A percentile compares a stretch with the other conserved stretches of the same genome.
Conservation (phyloP, 2,329 filamentous ascomycete species). For the Knoxdaviesia proteae region DNA sequence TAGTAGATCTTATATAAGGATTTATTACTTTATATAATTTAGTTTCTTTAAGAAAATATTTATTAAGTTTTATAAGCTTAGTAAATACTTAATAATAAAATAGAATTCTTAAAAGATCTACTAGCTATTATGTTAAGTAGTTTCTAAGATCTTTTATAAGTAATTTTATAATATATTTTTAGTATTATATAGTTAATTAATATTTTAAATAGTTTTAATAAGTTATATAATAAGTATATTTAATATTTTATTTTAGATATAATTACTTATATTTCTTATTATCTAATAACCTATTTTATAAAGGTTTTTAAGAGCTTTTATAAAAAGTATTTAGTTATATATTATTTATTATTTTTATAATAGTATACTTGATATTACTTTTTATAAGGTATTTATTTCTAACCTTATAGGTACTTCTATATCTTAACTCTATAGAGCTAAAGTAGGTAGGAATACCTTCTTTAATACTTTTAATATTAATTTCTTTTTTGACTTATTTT, state of each 20-base stretch:
- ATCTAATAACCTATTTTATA: not conserved
- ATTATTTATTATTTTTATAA: not conserved
- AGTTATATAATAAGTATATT: not conserved
- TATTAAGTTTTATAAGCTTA: not conserved
- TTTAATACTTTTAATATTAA: no score
- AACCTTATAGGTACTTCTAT: no score
- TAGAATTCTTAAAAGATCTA: not conserved
- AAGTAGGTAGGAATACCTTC: no score
- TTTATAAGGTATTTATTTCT: no score
- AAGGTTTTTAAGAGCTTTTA: no score
- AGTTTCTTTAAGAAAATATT: no score
- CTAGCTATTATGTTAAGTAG: not conserved
- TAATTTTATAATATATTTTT: not conserved
- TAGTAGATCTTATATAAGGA: no score
- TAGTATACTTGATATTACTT: no score
- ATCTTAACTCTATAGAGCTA: no score
- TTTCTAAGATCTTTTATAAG: not conserved
- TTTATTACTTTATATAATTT: no score
- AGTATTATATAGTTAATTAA: not conserved
- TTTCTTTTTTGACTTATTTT: no score
- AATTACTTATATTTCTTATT: not conserved
- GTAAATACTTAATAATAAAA: not conserved
- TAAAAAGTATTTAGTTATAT: not conserved
- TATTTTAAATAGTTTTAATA: not conserved
- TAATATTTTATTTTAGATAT: not conserved